Conservation (phyloP, 768 basidiomycete species). For the Rhizopogon vulgaris region DNA sequence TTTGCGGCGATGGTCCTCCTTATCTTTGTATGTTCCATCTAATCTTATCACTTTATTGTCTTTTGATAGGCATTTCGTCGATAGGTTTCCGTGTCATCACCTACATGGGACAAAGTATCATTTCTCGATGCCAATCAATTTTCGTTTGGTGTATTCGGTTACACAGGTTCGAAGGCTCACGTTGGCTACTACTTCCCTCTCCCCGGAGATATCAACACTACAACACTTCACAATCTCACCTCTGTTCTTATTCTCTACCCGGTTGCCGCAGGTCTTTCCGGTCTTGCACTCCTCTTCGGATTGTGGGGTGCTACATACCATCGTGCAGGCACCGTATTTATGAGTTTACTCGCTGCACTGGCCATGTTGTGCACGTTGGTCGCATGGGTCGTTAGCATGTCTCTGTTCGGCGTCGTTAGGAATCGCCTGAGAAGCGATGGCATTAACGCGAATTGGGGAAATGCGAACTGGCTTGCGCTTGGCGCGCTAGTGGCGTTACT, state of each 20-base stretch:
- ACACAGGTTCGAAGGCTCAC: constrained; percentile 45
- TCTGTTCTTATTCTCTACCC: constrained; percentile 73
- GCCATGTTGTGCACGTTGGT: constrained; percentile 64
- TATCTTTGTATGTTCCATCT: constrained; percentile 47
- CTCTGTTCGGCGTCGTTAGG: constrained; percentile 68
- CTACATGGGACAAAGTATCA: constrained; percentile 66
- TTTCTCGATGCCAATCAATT: constrained; percentile 54
- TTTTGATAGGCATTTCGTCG: background rate
- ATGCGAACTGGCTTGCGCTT: constrained; percentile 79
- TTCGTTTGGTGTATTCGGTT: constrained; percentile 76
- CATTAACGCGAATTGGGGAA: constrained; percentile 55
- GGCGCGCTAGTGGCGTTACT: constrained; percentile 65
- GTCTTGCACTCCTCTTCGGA: constrained; percentile 61
- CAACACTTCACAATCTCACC: constrained; percentile 63
- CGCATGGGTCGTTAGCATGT: constrained; percentile 74
- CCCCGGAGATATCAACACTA: constrained; percentile 33
- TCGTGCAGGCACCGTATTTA: constrained; percentile 69
- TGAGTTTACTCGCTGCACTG: constrained; percentile 62
- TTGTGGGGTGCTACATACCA: constrained; percentile 59
- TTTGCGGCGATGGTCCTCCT: constrained; percentile 68
- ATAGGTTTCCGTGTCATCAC: constrained; percentile 65
- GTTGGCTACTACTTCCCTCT: constrained; percentile 55
- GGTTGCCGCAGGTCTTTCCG: constrained; percentile 64
- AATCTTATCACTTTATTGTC: constrained; percentile 1
- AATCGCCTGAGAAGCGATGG: constrained; percentile 47